A percentile compares a stretch with the other conserved stretches of the same genome.
These are phyloP conservation scores for Escovopsis weberi DNA, from an alignment of 2,329 filamentous ascomycete genomes.

Conservation along the genomic window DNA sequence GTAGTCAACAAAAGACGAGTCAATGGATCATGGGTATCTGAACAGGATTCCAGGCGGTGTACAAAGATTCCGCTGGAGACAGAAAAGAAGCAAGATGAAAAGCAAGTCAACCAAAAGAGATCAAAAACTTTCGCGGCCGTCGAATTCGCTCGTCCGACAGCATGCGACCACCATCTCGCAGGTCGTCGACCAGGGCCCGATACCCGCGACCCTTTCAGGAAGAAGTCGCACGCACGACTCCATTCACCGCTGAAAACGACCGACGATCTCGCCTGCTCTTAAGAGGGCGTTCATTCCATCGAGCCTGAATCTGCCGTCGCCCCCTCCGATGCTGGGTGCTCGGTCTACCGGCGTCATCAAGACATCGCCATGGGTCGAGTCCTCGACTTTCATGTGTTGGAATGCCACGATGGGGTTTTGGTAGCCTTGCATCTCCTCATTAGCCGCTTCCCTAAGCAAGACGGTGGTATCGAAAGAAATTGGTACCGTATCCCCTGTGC, in stretches of 20 bases:
- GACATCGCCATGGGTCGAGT: conserved; percentile 16
- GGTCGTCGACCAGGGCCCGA: too few species aligned
- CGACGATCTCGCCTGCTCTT: conserved; percentile 44
- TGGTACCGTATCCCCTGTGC: conserved; percentile 22
- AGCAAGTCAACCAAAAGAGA: conserved; percentile 3
- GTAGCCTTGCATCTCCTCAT: conserved; percentile 17
- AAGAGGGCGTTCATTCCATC: conserved; percentile 47
- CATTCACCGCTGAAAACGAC: conserved; percentile 14
- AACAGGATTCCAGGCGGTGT: conserved; percentile 1
- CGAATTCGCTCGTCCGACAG: too few species aligned
- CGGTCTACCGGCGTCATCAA: conserved; percentile 16
- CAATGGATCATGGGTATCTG: conserved; percentile 4
- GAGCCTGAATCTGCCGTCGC: conserved; percentile 18
- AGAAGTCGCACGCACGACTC: too few species aligned
- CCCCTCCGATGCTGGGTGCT: conserved; percentile 7
- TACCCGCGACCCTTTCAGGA: too few species aligned
- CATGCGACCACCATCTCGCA: too few species aligned
- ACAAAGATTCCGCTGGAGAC: neutral
- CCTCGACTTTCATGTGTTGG: conserved; percentile 17
- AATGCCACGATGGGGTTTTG: conserved; percentile 19
- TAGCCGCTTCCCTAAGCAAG: conserved; percentile 13
- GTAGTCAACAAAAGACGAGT: neutral
- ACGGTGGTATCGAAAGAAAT: conserved; percentile 6
- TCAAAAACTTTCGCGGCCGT: neutral
- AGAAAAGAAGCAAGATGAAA: conserved; percentile 1